Evolutionary conservation across 2,329 filamentous ascomycete species (phyloP), one percentile per base, ranked within the genome.

Genomic region (Exutisphaerella laricina): DNA sequence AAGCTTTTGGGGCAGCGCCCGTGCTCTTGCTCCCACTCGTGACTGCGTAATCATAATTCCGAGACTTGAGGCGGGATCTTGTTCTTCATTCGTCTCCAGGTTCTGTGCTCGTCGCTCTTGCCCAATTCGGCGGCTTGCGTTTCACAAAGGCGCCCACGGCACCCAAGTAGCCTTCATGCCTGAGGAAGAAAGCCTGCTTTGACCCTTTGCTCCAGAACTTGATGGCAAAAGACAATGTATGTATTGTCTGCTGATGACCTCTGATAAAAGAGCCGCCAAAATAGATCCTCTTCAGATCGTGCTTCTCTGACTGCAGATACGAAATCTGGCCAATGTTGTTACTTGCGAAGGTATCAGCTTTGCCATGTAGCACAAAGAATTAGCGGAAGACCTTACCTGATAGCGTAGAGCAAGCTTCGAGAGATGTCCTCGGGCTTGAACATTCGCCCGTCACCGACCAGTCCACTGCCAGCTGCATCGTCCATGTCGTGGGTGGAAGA

Each of bases 321-420:
- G 92, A 88, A 57, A 98, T 94, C 70, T 98, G 92, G 12, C 92
- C 92, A 51, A 97, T 96, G 67, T 97, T 97, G 71, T 97, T 97
- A 64, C 85, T n/a, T 90, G 55, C 22, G 13, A 21, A 4, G 21
- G 36, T 4, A 50, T 69, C 49, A 66, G 63, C 33, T 61, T 39
- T 60, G 77, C 74, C 77, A 80, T 20, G 97, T 88, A 17, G 92
- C 92, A 67, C 95, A 98, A 0, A 98, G 78, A n/a, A n/a, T n/a
- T n/a, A n/a, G n/a, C n/a, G n/a, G n/a, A n/a, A n/a, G n/a, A n/a
- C n/a, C 61, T 39, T 60, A 78, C 74, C 77, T 80, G 21, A 97
- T 88, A 17, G 92, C 92, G 67, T 95, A 98, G 0, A 98, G 78
- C 13, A 98, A 74, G 34, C 88, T 95, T 22, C 90, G 77, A 17